Base-by-base conservation (phyloP, 1,284 basidiomycete genomes). In the Trametes pubescens region DNA sequence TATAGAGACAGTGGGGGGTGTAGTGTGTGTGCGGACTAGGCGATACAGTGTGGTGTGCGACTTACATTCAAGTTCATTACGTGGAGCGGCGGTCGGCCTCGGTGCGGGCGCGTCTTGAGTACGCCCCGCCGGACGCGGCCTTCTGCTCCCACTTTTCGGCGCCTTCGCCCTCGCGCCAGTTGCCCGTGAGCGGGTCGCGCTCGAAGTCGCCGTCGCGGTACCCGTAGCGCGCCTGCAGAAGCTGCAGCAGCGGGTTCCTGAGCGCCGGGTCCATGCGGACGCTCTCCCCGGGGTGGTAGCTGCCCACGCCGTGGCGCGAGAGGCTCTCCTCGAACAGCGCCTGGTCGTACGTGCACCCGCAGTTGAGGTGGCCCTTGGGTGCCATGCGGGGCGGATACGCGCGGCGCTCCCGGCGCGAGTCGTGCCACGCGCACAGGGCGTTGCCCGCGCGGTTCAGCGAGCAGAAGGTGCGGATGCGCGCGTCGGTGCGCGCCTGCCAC, bases 241-340 rank as follows among this genome's bases (percentile, higher is more conserved):
- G 78, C 75, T 81, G 85, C 63, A 94, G 80, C 48, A 94, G 82
- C 40, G 91, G 90, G 67, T 93, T 93, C 51, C 92, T 84, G 61
- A 94, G 78, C 40, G 89, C 90, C 11, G 92, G 92, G 70, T 94
- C 92, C 92, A 94, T 94, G 70, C 92, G 88, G 53, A 93, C 92
- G 64, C 76, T 89, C 75, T 94, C 92, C 54, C 92, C 92, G 0
- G 92, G 92, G 66, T 87, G 85, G 71, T 93, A 93, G 73, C 88
- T 89, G 32, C 92, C 92, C 16, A 94, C 90, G 13, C 80, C 82
- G 66, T 93, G 90, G 18, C 91, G 85, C 16, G 92, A 76, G 10
- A 94, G 82, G 70, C 88, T 91, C 76, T 94, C 92, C 72, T 94
- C 92, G 73, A 94, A 94, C 14, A 94, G 83, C 16, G 92, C 92